Percentiles rank a stretch among this genome's conserved stretches.
phyloP scores from a whole-genome alignment of 441 rosid genomes.

The Pelargonium cotyledonis region DNA sequence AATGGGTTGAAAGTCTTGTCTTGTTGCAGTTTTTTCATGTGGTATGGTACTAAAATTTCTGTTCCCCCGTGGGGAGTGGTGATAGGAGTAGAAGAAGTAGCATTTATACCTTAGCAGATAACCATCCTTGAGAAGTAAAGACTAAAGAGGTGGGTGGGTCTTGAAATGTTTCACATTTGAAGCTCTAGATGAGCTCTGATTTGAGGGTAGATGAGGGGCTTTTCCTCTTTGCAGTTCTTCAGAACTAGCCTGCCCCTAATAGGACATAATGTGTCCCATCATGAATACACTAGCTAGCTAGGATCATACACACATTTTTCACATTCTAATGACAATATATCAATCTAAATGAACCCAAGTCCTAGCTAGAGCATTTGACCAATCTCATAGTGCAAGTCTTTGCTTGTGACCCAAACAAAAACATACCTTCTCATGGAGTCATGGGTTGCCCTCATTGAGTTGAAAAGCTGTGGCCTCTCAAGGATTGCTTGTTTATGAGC shows the following conservation, averaged over 20 bases:
- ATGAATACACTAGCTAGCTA: neutral
- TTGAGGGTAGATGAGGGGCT: neutral
- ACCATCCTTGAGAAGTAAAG: conserved; percentile 20
- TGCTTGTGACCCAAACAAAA: too few relatives aligned
- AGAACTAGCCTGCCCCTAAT: conserved; percentile 7
- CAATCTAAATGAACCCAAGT: neutral
- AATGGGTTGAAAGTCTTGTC: too few relatives aligned
- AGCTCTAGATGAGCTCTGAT: conserved; percentile 4
- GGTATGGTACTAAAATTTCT: too few relatives aligned
- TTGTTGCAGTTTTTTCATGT: too few relatives aligned
- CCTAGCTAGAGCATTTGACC: too few relatives aligned
- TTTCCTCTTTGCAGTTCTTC: neutral
- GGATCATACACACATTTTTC: neutral
- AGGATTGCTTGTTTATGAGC: too few relatives aligned
- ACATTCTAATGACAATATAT: too few relatives aligned
- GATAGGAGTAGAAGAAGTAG: conserved; percentile 1
- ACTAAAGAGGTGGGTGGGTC: conserved; percentile 18
- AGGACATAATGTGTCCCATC: conserved; percentile 10
- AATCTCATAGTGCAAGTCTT: too few relatives aligned
- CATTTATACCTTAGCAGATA: conserved; percentile 27
- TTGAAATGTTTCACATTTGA: conserved; percentile 14
- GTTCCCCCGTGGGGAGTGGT: neutral
- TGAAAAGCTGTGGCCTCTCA: too few relatives aligned
- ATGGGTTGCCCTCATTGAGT: too few relatives aligned
- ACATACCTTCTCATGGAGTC: too few relatives aligned